Base-by-base conservation (phyloP, 2,329 filamentous ascomycete genomes). In the Aspergillus cejpii region DNA sequence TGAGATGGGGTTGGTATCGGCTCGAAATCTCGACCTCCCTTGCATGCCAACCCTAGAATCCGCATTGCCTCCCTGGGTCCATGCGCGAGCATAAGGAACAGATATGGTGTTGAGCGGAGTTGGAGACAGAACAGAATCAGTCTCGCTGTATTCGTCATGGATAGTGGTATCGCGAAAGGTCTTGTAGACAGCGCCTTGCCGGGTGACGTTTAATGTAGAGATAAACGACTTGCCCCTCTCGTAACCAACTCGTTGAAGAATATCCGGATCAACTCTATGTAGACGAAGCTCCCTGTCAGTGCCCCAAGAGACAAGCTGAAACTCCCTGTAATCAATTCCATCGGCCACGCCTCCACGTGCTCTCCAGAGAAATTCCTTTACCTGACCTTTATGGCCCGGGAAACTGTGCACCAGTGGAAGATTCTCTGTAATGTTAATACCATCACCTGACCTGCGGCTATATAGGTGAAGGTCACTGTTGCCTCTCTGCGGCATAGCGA, bases 271-370 rank as follows among this genome's bases (percentile, higher is more conserved):
- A 15, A 89, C 77, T 38, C 81, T 82, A 60, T 94, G 86, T 21
- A 96, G 74, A 39, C 85, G 83, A 23, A 96, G 73, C 58, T 89
- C 80, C 53, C 85, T 85, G 63, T 96, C 91, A 39, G 86, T 83
- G 20, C 89, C 89, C 90, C 90, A 96, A 0, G 90, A 90, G 0
- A 96, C 87, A 14, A 96, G 74, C 64, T 96, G 90, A 52, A 95
- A 96, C 41, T 96, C 90, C 56, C 91, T 80, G 50, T 89, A 74
- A 57, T 96, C 90, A 37, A 84, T 68, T n/a, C 78, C 77, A 43
- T 87, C 79, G 12, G 80, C 77, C 14, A 78, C 77, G 15, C 74
- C 73, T 28, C 90, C 90, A 44, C 90, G 80, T 38, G 80, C 79
- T 62, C 90, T 79, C 90, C 90, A 96, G 8, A 96, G 70, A 49